Conservation (phyloP, 495 filamentous ascomycete genomes). For the Recurvomyces mirabilis region DNA sequence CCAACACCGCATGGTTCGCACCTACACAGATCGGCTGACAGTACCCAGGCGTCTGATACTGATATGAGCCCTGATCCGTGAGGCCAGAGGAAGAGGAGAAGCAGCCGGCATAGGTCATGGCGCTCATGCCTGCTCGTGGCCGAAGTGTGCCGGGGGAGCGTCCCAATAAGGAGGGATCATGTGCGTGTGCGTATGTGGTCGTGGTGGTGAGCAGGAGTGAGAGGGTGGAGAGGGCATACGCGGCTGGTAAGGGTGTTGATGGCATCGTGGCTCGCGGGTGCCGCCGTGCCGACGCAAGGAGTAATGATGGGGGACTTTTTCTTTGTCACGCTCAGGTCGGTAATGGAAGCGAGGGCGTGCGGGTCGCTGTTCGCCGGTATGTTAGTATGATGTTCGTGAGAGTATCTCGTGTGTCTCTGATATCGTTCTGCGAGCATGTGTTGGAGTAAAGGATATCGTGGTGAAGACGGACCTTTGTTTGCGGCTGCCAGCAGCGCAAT, state of each 20-base stretch:
- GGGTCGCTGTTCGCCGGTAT: slow-evolving; percentile 1
- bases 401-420: neutral
- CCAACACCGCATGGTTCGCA: slow-evolving; percentile 30
- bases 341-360: neutral
- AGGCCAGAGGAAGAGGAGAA: slow-evolving; percentile 30
- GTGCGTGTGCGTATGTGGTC: slow-evolving; percentile 3
- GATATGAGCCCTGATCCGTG: slow-evolving; percentile 26
- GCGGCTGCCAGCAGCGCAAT: slow-evolving; percentile 19
- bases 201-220: slow-evolving; percentile 3
- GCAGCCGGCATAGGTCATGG: slow-evolving; percentile 33
- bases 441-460: neutral
- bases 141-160: neutral
- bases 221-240: slow-evolving; percentile 5
- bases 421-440: neutral
- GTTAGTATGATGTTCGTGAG: neutral
- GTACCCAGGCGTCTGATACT: slow-evolving; percentile 32
- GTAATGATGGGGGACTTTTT: neutral
- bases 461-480: slow-evolving; percentile 8
- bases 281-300: slow-evolving; percentile 15
- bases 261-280: slow-evolving; percentile 12
- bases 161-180: slow-evolving; percentile 7
- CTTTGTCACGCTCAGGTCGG: neutral
- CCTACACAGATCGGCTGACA: slow-evolving; percentile 33
- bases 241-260: slow-evolving; percentile 15
- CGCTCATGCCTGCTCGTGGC: slow-evolving; percentile 2